Evolutionary conservation across 2,329 filamentous ascomycete genomes (phyloP).

Genomic region (Diplodia mutila): DNA sequence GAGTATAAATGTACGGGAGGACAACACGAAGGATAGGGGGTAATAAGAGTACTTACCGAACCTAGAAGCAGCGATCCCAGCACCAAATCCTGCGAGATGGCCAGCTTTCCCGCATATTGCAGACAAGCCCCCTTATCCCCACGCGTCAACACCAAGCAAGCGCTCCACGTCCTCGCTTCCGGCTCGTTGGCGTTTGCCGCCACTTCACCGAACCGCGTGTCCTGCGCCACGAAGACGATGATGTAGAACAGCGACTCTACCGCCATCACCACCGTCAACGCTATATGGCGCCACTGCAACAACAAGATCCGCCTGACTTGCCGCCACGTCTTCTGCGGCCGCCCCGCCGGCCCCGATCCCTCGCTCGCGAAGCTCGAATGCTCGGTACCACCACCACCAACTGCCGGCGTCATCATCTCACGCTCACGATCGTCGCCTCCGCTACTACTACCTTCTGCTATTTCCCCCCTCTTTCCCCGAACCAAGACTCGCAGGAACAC

Average conservation of each 20-base stretch:
- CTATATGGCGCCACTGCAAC: slow-evolving; percentile 37
- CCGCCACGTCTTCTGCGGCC: slow-evolving; percentile 31
- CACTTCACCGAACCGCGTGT: slow-evolving; percentile 33
- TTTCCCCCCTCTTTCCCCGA: neutral
- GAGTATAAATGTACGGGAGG: too few relatives aligned
- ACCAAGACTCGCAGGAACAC: slow-evolving; percentile 38
- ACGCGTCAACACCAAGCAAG: slow-evolving; percentile 31
- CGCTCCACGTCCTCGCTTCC: slow-evolving; percentile 34
- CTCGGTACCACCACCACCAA: neutral
- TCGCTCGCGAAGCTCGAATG: neutral
- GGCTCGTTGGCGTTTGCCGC: slow-evolving; percentile 31
- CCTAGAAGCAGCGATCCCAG: slow-evolving; percentile 34
- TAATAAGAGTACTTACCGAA: slow-evolving; percentile 32
- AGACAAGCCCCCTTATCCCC: slow-evolving; percentile 35
- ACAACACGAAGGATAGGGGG: neutral
- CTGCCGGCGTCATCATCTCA: neutral
- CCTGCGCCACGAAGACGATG: slow-evolving; percentile 37
- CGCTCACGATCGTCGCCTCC: neutral
- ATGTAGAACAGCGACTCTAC: slow-evolving; percentile 36
- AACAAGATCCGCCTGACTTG: slow-evolving; percentile 34
- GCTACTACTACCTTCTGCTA: neutral
- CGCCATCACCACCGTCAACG: slow-evolving; percentile 36
- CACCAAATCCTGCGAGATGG: slow-evolving; percentile 29
- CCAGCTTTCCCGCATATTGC: slow-evolving; percentile 34
- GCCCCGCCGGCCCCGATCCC: neutral